phyloP scores from a whole-genome alignment of 306 rosid genomes.

The Cicer yamashitae region DNA sequence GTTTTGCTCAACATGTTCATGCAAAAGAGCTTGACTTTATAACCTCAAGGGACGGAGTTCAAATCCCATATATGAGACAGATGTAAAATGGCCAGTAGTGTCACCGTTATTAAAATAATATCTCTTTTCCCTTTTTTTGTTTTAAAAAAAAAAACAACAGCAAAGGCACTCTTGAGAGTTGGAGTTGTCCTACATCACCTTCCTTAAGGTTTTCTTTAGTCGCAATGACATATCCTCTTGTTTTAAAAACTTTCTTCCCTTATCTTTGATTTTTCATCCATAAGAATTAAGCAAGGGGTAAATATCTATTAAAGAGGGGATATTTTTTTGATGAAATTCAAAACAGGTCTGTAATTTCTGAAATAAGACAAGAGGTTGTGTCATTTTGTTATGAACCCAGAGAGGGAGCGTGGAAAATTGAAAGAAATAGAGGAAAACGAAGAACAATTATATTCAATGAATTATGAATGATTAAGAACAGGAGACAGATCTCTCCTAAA shows the following conservation, averaged over 20 bases:
- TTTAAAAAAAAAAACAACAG: no score
- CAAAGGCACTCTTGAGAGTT: no score
- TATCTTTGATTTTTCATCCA: background rate
- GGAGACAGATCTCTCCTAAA: background rate
- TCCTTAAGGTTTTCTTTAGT: background rate
- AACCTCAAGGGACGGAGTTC: no score
- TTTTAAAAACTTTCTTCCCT: background rate
- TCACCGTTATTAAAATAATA: no score
- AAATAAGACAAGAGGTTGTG: background rate
- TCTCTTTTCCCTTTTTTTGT: no score
- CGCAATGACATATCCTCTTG: background rate
- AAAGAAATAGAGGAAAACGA: no score
- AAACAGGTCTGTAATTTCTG: constrained; percentile 1
- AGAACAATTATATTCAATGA: constrained; percentile 1
- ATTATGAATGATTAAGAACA: background rate
- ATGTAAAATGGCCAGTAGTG: no score
- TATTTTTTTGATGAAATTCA: background rate
- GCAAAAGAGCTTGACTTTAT: no score
- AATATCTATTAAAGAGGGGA: background rate
- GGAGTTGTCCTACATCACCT: no score
- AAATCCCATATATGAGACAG: no score
- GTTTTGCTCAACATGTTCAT: no score
- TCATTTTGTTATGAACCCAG: background rate
- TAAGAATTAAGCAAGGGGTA: background rate
- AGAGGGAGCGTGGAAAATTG: no score